Conservation (phyloP, 371 early-diverging fungal species). For the Zopfochytrium polystomum region DNA sequence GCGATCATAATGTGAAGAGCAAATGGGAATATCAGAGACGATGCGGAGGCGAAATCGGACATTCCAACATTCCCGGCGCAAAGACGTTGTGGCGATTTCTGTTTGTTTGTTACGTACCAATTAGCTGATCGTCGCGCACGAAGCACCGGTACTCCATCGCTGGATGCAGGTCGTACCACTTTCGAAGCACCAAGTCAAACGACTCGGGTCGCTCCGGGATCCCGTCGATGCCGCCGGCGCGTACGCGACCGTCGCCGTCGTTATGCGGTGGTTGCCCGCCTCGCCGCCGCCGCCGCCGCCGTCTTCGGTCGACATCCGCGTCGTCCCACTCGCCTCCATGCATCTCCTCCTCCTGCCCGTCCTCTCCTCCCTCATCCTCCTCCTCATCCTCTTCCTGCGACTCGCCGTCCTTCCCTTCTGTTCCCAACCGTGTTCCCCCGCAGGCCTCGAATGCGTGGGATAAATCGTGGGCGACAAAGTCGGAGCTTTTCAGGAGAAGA, state of each 20-base stretch:
- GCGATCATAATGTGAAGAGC: background rate
- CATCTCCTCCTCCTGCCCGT: no score
- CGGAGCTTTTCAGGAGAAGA: conserved; percentile 83
- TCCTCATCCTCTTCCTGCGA: no score
- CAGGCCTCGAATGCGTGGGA: conserved; percentile 70
- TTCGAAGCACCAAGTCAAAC: conserved; percentile 69
- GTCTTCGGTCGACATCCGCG: no score
- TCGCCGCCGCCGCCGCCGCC: no score
- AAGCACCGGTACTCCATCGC: conserved; percentile 93
- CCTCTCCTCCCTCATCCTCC: no score
- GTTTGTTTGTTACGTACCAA: no score
- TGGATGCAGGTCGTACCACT: conserved; percentile 81
- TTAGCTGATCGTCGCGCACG: conserved; percentile 51
- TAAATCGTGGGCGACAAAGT: conserved; percentile 84
- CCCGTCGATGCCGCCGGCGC: background rate
- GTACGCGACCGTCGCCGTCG: no score
- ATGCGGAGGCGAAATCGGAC: background rate
- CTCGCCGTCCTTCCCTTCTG: no score
- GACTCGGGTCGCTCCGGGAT: conserved; percentile 16
- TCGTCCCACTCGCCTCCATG: no score
- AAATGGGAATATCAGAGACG: background rate
- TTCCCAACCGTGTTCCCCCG: conserved; percentile 3
- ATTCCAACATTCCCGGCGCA: no score
- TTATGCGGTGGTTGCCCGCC: no score
- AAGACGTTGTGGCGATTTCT: no score